Conservation (phyloP, 441 rosid genomes). For the Metrosideros polymorpha region DNA sequence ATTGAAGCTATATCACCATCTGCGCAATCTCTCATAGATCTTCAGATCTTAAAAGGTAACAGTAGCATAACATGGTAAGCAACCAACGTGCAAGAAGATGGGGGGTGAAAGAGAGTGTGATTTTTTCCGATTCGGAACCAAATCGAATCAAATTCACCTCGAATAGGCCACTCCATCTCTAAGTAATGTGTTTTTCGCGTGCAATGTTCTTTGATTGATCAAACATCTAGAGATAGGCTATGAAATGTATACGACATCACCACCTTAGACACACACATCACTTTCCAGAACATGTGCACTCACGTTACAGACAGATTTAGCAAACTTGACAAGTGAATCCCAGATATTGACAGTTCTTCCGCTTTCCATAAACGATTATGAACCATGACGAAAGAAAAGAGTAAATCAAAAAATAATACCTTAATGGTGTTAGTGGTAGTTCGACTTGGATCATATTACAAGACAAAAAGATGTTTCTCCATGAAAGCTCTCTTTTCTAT, state of each 20-base stretch:
- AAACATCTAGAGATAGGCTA: not conserved
- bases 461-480: not conserved
- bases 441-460: not conserved
- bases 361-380: not conserved
- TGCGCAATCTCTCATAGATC: not conserved
- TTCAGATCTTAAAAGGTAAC: not conserved
- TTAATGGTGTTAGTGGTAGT: not conserved
- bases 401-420: not conserved
- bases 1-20: not conserved
- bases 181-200: not conserved
- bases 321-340: not conserved
- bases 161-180: not conserved
- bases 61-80: not conserved
- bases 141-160: not conserved
- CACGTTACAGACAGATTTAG: not conserved
- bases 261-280: not conserved
- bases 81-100: not conserved
- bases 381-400: not conserved
- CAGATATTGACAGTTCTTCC: not conserved
- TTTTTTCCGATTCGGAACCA: not conserved
- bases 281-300: constrained; percentile 7
- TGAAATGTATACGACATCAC: not conserved
- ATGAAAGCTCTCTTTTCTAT: not conserved
- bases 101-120: not conserved
- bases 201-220: not conserved